Conservation (phyloP, 345 rosid genomes). For the Turnera subulata region DNA sequence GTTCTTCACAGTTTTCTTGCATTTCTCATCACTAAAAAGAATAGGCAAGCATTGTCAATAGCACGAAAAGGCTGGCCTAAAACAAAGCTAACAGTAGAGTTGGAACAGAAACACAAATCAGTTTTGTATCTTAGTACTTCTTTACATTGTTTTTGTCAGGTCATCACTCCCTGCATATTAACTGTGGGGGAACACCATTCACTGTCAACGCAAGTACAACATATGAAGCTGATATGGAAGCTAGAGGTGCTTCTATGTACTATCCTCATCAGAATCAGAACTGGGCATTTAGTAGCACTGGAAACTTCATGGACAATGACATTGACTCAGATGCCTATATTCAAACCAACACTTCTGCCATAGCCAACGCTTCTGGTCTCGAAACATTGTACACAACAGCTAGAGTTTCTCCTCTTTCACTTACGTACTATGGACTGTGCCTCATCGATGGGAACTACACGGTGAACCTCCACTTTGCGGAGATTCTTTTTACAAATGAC, state of each 20-base stretch:
- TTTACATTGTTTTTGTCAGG: slow-evolving; percentile 27
- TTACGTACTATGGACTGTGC: slow-evolving; percentile 82
- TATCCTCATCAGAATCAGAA: slow-evolving; percentile 24
- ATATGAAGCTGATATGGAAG: slow-evolving; percentile 53
- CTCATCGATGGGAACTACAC: slow-evolving; percentile 72
- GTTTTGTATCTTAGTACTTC: neutral
- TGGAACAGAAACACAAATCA: no score
- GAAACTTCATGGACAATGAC: slow-evolving; percentile 79
- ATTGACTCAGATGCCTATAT: slow-evolving; percentile 54
- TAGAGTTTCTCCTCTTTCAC: slow-evolving; percentile 66
- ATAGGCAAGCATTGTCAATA: no score
- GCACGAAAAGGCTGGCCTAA: no score
- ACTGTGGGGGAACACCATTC: slow-evolving; percentile 71
- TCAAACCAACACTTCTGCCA: slow-evolving; percentile 43
- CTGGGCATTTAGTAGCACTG: slow-evolving; percentile 90
- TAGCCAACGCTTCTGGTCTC: slow-evolving; percentile 39
- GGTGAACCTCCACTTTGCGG: slow-evolving; percentile 78
- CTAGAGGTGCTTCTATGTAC: slow-evolving; percentile 76
- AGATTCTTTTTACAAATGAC: slow-evolving; percentile 60
- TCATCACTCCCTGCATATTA: slow-evolving; percentile 50
- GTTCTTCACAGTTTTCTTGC: no score
- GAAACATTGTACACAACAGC: slow-evolving; percentile 55
- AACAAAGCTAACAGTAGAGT: no score
- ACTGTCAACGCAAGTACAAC: slow-evolving; percentile 20
- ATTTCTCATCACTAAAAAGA: no score